These are phyloP conservation scores for Phytopythium ostracodes DNA, from an alignment of 352 stramenopile species.

Conservation along the genomic window DNA sequence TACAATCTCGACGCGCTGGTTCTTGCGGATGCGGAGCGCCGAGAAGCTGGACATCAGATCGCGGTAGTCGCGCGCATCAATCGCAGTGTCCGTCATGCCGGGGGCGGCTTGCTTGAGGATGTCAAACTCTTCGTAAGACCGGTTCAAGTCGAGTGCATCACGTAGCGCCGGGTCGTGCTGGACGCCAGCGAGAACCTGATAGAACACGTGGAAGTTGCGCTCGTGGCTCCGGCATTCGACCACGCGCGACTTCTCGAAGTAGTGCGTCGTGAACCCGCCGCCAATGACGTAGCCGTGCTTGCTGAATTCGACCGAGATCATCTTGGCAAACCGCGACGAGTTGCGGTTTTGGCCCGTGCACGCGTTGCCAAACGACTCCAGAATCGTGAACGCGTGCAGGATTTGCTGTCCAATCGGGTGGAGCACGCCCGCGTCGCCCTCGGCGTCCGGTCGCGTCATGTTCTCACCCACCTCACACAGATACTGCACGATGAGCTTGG, in stretches of 20 bases:
- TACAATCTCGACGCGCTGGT: slow-evolving; percentile 77
- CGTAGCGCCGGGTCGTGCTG: slow-evolving; percentile 65
- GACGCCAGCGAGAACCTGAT: slow-evolving; percentile 84
- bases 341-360: slow-evolving; percentile 57
- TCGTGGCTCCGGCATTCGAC: slow-evolving; percentile 70
- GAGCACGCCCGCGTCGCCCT: slow-evolving; percentile 46
- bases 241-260: slow-evolving; percentile 83
- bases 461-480: slow-evolving; percentile 77
- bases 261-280: slow-evolving; percentile 77
- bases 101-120: slow-evolving; percentile 46
- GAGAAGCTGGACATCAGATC: slow-evolving; percentile 82
- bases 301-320: slow-evolving; percentile 82
- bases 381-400: slow-evolving; percentile 72
- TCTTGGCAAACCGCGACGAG: slow-evolving; percentile 77
- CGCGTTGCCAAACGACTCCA: slow-evolving; percentile 76
- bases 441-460: slow-evolving; percentile 24
- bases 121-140: slow-evolving; percentile 48
- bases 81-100: slow-evolving; percentile 33
- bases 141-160: slow-evolving; percentile 67
- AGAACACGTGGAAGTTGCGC: slow-evolving; percentile 94
- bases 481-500: slow-evolving; percentile 82
- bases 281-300: slow-evolving; percentile 74
- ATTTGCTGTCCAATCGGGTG: slow-evolving; percentile 82
- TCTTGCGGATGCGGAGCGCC: slow-evolving; percentile 72
- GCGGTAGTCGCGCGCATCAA: slow-evolving; percentile 70